Conservation (phyloP, 352 stramenopile genomes). For the Phytophthora sansomeana region DNA sequence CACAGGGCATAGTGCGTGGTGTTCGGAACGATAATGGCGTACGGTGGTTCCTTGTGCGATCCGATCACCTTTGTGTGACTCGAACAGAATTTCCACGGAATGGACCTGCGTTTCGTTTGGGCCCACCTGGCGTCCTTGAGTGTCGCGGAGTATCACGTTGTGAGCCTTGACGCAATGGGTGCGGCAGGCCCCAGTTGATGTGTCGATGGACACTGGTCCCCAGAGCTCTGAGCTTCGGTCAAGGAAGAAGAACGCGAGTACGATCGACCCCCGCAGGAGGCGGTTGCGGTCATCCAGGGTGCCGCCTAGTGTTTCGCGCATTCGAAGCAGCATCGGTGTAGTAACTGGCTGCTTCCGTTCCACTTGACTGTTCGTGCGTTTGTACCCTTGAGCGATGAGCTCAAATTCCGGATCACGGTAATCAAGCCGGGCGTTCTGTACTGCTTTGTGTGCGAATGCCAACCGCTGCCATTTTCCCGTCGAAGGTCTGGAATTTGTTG, state of each 20-base stretch:
- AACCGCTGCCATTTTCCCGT: too few relatives aligned
- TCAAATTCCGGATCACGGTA: conserved; percentile 37
- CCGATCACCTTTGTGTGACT: conserved; percentile 12
- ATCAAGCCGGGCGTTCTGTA: conserved; percentile 30
- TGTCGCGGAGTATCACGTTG: conserved; percentile 17
- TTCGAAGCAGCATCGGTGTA: conserved; percentile 35
- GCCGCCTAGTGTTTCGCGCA: not conserved
- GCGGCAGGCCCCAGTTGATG: not conserved
- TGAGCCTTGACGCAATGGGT: conserved; percentile 10
- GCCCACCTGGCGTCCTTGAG: not conserved
- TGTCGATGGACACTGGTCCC: conserved; percentile 6
- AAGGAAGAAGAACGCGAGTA: conserved; percentile 36
- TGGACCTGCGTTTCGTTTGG: not conserved
- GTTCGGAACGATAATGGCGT: conserved; percentile 17
- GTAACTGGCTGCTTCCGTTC: conserved; percentile 45
- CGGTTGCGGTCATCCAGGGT: not conserved
- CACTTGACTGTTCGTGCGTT: conserved; percentile 32
- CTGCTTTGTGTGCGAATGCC: conserved; percentile 22
- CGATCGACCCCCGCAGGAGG: conserved; percentile 27
- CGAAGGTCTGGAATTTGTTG: conserved; percentile 31
- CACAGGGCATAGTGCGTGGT: conserved; percentile 25
- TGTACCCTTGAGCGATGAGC: conserved; percentile 32
- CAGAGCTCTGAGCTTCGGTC: conserved; percentile 36
- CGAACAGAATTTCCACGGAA: conserved; percentile 8
- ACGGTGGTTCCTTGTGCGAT: not conserved